Evolutionary conservation across 768 basidiomycete genomes (phyloP), one percentile per base, ranked within the genome.

Genomic region (Ramaria sp.): DNA sequence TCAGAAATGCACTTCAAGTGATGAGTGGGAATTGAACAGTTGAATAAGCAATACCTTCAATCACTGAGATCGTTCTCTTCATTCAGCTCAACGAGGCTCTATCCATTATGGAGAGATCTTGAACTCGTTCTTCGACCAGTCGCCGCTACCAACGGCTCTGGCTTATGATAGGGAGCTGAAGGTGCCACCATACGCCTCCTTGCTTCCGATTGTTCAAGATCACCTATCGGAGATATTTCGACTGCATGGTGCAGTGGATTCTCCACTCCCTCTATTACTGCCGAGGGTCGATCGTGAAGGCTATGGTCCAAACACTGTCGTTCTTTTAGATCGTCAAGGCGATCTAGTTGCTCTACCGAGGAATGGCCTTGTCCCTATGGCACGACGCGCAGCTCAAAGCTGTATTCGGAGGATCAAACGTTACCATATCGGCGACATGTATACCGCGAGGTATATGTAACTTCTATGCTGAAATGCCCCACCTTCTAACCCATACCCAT

Each of bases 201-300:
- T 94, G 62, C 86, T 83, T 62, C 79, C 81, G 11, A 81, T 84
- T 3, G 88, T 94, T 5, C 78, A 86, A 60, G 88, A 93, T 50
- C 81, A 83, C 17, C 72, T 96, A 4, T 74, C 79, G 2, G 73
- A 84, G 1, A 83, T 93, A 17, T 94, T 95, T 69, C 81, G 84
- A 38, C 76, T 94, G 4, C 94, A 94, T 64, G 94, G 94, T 6
- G 93, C 94, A 3, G 81, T 95, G 1, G 83, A 92, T 60, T 84
- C 86, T 69, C 88, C 89, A 62, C 86, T 91, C 0, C 86, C 91
- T 0, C 69, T 94, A n/a, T 73, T 96, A 11, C 80, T 91, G 67
- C 93, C 88, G 0, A 75, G 81, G 1, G 75, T 79, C 49, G 77
- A 83, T 31, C 71, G 75, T 3, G 80, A 81, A 17, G 54, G 59